Base-by-base conservation (phyloP, 2,329 filamentous ascomycete species). In the Aspergillus fijiensis region DNA sequence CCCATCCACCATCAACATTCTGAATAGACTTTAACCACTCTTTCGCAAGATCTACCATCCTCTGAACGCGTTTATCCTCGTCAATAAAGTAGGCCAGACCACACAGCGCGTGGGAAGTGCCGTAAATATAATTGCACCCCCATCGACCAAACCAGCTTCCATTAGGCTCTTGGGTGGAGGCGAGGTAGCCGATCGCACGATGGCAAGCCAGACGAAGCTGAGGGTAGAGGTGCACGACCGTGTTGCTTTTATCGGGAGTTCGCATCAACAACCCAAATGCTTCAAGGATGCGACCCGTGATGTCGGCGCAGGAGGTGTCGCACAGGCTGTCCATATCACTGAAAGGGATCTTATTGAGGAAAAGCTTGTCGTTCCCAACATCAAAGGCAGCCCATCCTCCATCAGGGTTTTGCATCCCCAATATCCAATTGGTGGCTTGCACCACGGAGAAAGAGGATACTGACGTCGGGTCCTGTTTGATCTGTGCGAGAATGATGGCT, bases 301-400 rank as follows among this genome's bases (percentile, higher is more conserved):
- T 64, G 54, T 77, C 76, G 0, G 73, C 62, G 2, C 62, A 67
- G 7, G 68, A 72, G 1, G 71, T 69, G 51, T 78, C 75, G 47
- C 70, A 76, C 14, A 78, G 63, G 11, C 61, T 63, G 23, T 73
- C 64, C 67, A 75, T 75, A 55, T 78, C 74, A 33, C 67, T 71
- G 61, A 78, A 78, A 1, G 74, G 74, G 29, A 74, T 72, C 21
- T 69, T 69, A 49, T 77, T 74, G 5, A 77, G 60, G 31, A 67
- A 76, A 0, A 69, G 56, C 31, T 66, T 64, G 57, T 76, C 63
- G 54, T 76, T 77, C 5, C 74, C 65, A 4, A 60, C 33, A 52
- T 77, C 75, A 50, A 77, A 77, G 5, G 70, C 71, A 2, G 57
- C 74, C 74, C 73, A 77, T 0, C 75, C 75, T 33, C 74, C 74